Conservation (phyloP, 164 flowering plant species). For the Sedum album region DNA sequence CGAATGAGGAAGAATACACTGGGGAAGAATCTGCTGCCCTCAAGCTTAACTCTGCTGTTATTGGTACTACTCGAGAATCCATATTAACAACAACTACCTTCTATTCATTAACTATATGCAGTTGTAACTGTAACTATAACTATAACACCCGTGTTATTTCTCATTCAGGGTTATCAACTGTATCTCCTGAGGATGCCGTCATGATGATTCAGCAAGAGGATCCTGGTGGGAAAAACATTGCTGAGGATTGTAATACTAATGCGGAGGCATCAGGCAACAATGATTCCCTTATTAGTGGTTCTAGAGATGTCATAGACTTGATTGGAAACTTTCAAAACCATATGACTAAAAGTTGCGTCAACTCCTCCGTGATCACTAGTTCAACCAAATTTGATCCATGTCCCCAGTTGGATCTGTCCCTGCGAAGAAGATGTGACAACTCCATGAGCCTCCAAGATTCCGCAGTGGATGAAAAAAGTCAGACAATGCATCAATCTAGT, state of each 20-base stretch:
- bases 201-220: slow-evolving; percentile 11
- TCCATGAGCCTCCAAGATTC: slow-evolving; percentile 21
- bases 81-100: neutral
- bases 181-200: slow-evolving; percentile 13
- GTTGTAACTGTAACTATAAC: too few relatives aligned
- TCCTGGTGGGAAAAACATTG: slow-evolving; percentile 10
- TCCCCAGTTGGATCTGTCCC: slow-evolving; percentile 57
- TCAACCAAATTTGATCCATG: slow-evolving; percentile 24
- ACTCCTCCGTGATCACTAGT: slow-evolving; percentile 19
- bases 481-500: slow-evolving; percentile 52
- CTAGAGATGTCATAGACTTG: slow-evolving; percentile 64
- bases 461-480: slow-evolving; percentile 26
- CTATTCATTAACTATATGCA: neutral
- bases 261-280: slow-evolving; percentile 20
- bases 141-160: slow-evolving; percentile 6
- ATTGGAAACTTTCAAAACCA: slow-evolving; percentile 54
- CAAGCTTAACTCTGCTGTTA: slow-evolving; percentile 13
- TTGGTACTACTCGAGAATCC: neutral
- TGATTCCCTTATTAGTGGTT: slow-evolving; percentile 18
- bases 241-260: slow-evolving; percentile 16
- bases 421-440: slow-evolving; percentile 40
- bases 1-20: slow-evolving; percentile 15
- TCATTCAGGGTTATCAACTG: slow-evolving; percentile 9
- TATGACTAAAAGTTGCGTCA: slow-evolving; percentile 13
- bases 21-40: slow-evolving; percentile 12